Conservation (phyloP, 306 rosid species). For the Inga laurina region DNA sequence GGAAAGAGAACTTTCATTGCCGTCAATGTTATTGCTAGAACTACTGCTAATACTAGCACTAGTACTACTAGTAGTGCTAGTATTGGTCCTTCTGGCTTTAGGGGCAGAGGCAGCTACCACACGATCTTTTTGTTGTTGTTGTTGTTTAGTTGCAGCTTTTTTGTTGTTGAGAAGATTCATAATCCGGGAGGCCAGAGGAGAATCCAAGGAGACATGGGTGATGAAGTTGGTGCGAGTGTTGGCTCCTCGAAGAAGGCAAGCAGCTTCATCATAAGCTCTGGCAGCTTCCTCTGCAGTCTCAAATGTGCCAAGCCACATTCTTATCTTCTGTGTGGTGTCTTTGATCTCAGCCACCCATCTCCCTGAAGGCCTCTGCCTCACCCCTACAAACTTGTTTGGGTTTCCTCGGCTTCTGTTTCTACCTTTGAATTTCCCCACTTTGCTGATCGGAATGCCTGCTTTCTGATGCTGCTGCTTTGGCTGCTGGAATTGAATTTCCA, state of each 20-base stretch:
- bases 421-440: slow-evolving; percentile 48
- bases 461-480: slow-evolving; percentile 20
- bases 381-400: slow-evolving; percentile 70
- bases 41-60: neutral
- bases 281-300: slow-evolving; percentile 93
- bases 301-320: slow-evolving; percentile 97
- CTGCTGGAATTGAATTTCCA: slow-evolving; percentile 72
- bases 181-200: slow-evolving; percentile 81
- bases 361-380: slow-evolving; percentile 90
- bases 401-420: slow-evolving; percentile 37
- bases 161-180: slow-evolving; percentile 55
- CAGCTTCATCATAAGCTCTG: slow-evolving; percentile 89
- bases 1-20: slow-evolving; percentile 19
- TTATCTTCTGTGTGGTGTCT: slow-evolving; percentile 80
- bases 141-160: slow-evolving; percentile 24
- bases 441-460: slow-evolving; percentile 26
- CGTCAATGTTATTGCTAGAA: slow-evolving; percentile 5
- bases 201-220: slow-evolving; percentile 60
- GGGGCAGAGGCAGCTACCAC: slow-evolving; percentile 12
- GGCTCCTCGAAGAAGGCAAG: slow-evolving; percentile 86
- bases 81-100: neutral
- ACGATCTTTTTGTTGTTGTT: neutral
- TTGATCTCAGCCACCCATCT: slow-evolving; percentile 96
- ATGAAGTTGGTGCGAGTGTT: slow-evolving; percentile 83
- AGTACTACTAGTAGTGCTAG: neutral